Conservation (phyloP, 805 yeast species). For the Suhomyces faveliae region DNA sequence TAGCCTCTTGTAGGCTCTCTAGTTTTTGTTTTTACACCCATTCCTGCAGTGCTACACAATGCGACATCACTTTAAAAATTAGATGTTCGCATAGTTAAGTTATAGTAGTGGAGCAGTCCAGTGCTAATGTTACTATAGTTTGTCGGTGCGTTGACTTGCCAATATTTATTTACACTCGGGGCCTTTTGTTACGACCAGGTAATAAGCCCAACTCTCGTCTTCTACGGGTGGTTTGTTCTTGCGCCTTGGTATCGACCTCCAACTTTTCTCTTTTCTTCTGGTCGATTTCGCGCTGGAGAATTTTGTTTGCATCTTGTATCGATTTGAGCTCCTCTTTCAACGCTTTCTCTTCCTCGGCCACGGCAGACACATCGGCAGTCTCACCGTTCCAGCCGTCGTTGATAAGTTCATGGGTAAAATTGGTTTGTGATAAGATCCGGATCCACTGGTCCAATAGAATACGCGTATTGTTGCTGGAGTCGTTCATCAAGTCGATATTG, state of each 20-base stretch:
- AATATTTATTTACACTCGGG: conserved; percentile 4
- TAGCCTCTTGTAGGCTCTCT: too few relatives aligned
- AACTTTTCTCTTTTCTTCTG: conserved; percentile 14
- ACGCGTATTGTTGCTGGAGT: conserved; percentile 48
- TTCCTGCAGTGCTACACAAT: too few relatives aligned
- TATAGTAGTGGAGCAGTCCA: too few relatives aligned
- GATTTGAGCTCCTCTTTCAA: conserved; percentile 23
- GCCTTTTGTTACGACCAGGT: conserved; percentile 1
- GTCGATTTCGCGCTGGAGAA: conserved; percentile 20
- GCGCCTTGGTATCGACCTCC: conserved; percentile 8
- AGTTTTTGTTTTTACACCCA: too few relatives aligned
- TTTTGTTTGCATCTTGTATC: conserved; percentile 28
- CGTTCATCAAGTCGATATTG: conserved; percentile 33
- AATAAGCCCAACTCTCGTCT: conserved; percentile 24
- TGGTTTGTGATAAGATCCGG: conserved; percentile 59
- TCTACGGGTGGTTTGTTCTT: conserved; percentile 16
- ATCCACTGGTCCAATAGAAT: conserved; percentile 58
- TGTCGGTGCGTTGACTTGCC: not conserved
- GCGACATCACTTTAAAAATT: too few relatives aligned
- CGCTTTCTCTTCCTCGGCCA: conserved; percentile 20
- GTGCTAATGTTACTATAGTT: not conserved
- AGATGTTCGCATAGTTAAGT: too few relatives aligned
- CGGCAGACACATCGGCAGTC: conserved; percentile 20
- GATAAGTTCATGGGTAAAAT: conserved; percentile 49
- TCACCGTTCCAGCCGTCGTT: conserved; percentile 44